Conservation (phyloP, 345 rosid genomes). For the Lepidium didymum region DNA sequence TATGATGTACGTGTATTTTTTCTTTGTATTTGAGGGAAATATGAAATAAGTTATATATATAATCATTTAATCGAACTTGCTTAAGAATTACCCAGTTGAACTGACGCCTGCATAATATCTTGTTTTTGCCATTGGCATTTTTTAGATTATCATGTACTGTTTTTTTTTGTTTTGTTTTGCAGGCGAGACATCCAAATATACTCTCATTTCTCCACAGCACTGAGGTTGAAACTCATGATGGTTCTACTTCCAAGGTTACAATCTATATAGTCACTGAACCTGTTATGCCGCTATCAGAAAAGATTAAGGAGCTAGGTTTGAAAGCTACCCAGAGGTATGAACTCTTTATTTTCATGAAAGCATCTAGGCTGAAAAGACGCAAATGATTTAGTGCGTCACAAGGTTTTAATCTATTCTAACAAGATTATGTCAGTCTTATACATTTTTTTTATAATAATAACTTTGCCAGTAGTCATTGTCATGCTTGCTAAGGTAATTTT, state of each 20-base stretch:
- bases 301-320: constrained; percentile 88
- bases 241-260: constrained; percentile 57
- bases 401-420: background rate
- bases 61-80: background rate
- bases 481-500: background rate
- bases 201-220: constrained; percentile 91
- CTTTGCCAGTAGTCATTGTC: background rate
- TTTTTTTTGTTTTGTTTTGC: constrained; percentile 21
- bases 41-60: background rate
- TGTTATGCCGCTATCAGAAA: constrained; percentile 92
- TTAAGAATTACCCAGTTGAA: background rate
- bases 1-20: background rate
- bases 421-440: background rate
- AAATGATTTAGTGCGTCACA: background rate
- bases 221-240: constrained; percentile 78
- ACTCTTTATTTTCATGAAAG: background rate
- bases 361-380: background rate
- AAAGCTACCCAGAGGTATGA: constrained; percentile 81
- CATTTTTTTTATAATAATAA: background rate
- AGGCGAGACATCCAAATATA: constrained; percentile 98
- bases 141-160: background rate
- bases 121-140: background rate
- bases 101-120: background rate
- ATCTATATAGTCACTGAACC: constrained; percentile 97
- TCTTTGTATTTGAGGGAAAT: background rate